These are phyloP conservation scores for Lecanicillium sp. DNA, from an alignment of 2,329 filamentous ascomycete species.

Conservation along the genomic window DNA sequence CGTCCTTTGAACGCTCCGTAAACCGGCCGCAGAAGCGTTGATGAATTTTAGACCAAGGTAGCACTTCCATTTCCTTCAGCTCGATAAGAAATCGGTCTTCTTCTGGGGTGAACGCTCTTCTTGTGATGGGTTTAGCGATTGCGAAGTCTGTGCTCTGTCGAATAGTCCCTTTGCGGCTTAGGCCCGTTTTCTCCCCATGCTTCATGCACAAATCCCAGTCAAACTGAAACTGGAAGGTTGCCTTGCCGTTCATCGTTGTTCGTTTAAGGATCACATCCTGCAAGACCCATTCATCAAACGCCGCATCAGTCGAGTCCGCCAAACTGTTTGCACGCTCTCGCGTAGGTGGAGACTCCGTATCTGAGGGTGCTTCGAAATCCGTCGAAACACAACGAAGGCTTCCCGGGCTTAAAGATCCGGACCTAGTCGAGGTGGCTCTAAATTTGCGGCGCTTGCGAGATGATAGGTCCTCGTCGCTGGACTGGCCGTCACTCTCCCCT, in stretches of 20 bases:
- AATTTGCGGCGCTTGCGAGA: conserved; percentile 2
- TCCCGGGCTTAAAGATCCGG: not conserved
- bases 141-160: not conserved
- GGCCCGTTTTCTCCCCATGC: not conserved
- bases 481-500: not conserved
- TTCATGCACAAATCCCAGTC: conserved; percentile 4
- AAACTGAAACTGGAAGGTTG: conserved; percentile 10
- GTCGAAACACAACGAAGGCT: not conserved
- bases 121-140: not conserved
- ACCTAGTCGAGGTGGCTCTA: not conserved
- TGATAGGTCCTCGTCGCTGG: not conserved
- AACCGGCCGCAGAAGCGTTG: conserved; percentile 2
- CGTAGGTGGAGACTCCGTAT: not conserved
- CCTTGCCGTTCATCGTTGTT: conserved; percentile 7
- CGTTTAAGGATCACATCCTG: conserved; percentile 8
- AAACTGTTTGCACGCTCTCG: not conserved
- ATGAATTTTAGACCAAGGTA: conserved; percentile 3
- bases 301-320: not conserved
- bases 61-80: conserved; percentile 2
- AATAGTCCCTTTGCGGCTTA: not conserved
- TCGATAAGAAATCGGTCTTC: conserved; percentile 2
- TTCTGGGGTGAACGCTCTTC: not conserved
- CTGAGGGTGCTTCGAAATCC: not conserved
- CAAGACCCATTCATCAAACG: conserved; percentile 9
- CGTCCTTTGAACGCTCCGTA: not conserved